Evolutionary conservation across 148 eudicot species (phyloP), one percentile per base, ranked within the genome.

Genomic region (Chenopodium quinoa): DNA sequence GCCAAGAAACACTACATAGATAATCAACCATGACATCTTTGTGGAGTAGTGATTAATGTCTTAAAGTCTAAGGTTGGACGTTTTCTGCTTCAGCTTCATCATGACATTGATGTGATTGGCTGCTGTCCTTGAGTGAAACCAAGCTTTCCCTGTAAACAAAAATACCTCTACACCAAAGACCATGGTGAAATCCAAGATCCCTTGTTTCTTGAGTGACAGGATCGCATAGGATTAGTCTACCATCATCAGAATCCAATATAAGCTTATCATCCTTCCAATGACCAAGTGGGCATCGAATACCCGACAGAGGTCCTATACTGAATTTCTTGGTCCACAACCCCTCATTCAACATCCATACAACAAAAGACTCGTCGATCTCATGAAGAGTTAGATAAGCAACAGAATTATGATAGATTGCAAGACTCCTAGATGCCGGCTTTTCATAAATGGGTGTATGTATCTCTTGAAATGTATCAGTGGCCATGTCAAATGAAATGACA

Each of bases 281-380:
- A 14, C 83, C 83, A 37, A 80, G 7, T 63, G 64, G 64, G 19
- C 10, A 9, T 2, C 1, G 9, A 62, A 47, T 7, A 4, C 65
- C 47, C 2, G 27, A 19, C 27, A 63, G 8, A 40, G 63, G 71
- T 4, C 47, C 72, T 29, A 73, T 47, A 0, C 78, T 73, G 71
- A 40, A 80, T 46, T 80, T 73, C 64, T 80, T 80, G 78, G 72
- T 73, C 83, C 83, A 80, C 25, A 73, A 54, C 48, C 78, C 83
- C 7, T 64, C 63, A 27, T 47, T 73, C 27, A 37, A 74, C 5
- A 58, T 73, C 83, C 83, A 80, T 46, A 80, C 27, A 29, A 23
- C 72, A 19, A 80, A 62, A 47, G 17, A 10, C 29, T 11, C 48
- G 10, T 73, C 48, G 31, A 11, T 2, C 40, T 62, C 46, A 58